Evolutionary conservation across 805 yeast genomes (phyloP), one percentile per base, ranked within the genome.

Genomic region (Kazachstania martiniae): DNA sequence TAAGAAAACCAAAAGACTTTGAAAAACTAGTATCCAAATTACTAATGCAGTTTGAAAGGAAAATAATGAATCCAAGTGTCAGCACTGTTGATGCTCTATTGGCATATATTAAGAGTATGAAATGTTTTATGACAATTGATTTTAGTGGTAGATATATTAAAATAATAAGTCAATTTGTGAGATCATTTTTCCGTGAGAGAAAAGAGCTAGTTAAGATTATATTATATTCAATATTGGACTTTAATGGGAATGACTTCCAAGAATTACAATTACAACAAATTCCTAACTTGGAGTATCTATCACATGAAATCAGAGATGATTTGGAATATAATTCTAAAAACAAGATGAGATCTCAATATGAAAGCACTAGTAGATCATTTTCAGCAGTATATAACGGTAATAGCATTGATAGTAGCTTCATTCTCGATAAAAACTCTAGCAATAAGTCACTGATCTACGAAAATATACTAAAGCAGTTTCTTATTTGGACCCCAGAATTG

Each of bases 101-200:
- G 2, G 72, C 69, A 33, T 89, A 83, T 48, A 74, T 81, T 4
- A 70, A 74, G 12, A 73, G 87, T 1, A 78, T 87, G 28, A 66
- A 73, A 40, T 66, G 86, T 0, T 84, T 89, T 37, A 51, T 78
- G 18, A 58, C 77, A 0, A 62, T 91, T n/a, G 97, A 89, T 46
- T 93, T 94, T 5, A 66, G 82, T 24, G 95, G 95, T 0, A 89
- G 84, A 1, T 58, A 87, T 19, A 60, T 87, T 6, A 94, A 82
- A 48, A 72, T 74, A 30, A 87, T 83, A 0, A 74, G 83, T 1
- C 57, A 85, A 21, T 91, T 91, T 2, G 80, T 87, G 3, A 59
- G 93, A 31, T 57, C 69, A 16, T 80, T 80, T 55, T 61, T 91
- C 30, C 74, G 72, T 46, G 75, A 77, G 9, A 29, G 34, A 35